phyloP scores from a whole-genome alignment of 2,329 filamentous ascomycete species.

The Ascosphaera apis region DNA sequence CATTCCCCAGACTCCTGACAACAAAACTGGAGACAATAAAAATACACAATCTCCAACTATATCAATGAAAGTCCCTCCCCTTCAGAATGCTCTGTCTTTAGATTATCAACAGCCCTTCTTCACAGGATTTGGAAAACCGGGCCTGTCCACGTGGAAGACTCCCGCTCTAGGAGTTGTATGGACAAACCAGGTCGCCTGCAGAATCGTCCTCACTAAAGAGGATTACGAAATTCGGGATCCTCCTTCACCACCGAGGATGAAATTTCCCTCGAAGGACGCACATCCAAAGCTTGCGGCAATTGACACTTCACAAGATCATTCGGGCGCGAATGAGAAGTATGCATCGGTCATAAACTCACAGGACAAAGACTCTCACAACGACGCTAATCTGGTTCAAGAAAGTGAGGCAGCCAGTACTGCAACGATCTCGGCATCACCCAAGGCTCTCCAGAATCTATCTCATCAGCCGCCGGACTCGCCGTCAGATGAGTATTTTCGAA shows the following conservation, averaged over 20 bases:
- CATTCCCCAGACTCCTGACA: background rate
- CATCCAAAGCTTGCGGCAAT: background rate
- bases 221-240: slow-evolving; percentile 16
- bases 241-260: slow-evolving; percentile 14
- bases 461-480: background rate
- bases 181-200: slow-evolving; percentile 68
- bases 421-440: slow-evolving; percentile 19
- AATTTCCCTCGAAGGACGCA: slow-evolving; percentile 1
- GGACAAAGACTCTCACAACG: background rate
- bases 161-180: slow-evolving; percentile 73
- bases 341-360: background rate
- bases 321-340: background rate
- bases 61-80: slow-evolving; percentile 11
- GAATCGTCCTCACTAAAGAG: slow-evolving; percentile 58
- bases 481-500: slow-evolving; percentile 1
- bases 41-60: slow-evolving; percentile 5
- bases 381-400: background rate
- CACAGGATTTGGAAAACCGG: slow-evolving; percentile 74
- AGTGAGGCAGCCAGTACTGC: background rate
- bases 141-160: slow-evolving; percentile 36
- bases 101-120: slow-evolving; percentile 90
- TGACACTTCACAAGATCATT: no score
- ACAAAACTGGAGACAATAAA: background rate
- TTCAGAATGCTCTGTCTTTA: slow-evolving; percentile 39
- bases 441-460: slow-evolving; percentile 21